Evolutionary conservation across 2,329 filamentous ascomycete genomes (phyloP).

Genomic region (Sodiomyces alkalinus): DNA sequence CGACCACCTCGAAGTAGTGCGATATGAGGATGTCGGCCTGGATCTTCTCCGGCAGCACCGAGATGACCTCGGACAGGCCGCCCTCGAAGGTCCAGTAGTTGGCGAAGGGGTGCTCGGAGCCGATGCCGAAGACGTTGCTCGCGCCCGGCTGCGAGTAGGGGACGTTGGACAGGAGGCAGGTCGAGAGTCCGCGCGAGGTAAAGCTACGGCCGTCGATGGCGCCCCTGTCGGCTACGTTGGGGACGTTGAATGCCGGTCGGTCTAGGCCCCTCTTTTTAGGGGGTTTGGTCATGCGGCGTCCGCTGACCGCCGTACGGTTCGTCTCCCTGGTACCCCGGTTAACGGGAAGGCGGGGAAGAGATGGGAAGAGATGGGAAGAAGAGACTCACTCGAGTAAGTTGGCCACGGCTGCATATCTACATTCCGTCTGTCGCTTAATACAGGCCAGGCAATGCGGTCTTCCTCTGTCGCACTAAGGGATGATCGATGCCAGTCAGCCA

Average conservation of each 20-base stretch:
- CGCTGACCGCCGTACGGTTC: conserved; percentile 34
- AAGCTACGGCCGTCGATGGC: conserved; percentile 27
- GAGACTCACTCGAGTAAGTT: conserved; percentile 56
- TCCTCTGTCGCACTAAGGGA: conserved; percentile 54
- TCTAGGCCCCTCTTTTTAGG: conserved; percentile 35
- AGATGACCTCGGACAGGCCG: conserved; percentile 59
- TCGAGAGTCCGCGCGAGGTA: conserved; percentile 35
- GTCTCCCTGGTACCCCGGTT: conserved; percentile 32
- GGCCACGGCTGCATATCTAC: conserved; percentile 61
- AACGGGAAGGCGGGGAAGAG: neutral
- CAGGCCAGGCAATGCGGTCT: conserved; percentile 54
- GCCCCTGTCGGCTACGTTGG: conserved; percentile 41
- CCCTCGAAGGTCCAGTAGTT: conserved; percentile 77
- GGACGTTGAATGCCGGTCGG: conserved; percentile 21
- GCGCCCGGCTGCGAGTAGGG: conserved; percentile 56
- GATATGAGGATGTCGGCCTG: conserved; percentile 57
- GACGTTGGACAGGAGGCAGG: conserved; percentile 53
- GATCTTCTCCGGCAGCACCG: conserved; percentile 58
- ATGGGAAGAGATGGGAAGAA: neutral
- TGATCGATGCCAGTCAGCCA: conserved; percentile 1
- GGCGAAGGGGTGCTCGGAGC: conserved; percentile 62
- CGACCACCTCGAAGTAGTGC: conserved; percentile 55
- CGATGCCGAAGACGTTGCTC: conserved; percentile 69
- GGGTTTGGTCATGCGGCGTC: conserved; percentile 40
- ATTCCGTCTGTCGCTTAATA: conserved; percentile 62